Evolutionary conservation across 208 protist species (phyloP).

Genomic region (Crithidia brevicula): DNA sequence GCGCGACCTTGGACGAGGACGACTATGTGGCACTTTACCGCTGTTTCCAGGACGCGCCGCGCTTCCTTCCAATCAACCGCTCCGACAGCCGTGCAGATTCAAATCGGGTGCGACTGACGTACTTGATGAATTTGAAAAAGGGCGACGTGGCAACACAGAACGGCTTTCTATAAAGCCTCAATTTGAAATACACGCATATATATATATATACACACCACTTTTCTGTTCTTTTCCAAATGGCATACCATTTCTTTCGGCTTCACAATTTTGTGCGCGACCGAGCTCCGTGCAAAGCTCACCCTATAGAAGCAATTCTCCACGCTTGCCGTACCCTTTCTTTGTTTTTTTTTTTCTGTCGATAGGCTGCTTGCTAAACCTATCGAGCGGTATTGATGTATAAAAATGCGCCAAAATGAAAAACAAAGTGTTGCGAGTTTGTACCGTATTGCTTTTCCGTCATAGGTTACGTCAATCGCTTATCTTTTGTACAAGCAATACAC

Average conservation of each 20-base stretch:
- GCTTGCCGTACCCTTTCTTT: background rate
- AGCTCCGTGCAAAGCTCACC: background rate
- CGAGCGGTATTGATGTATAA: conserved; percentile 1
- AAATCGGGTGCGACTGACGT: conserved; percentile 76
- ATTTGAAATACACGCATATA: no score
- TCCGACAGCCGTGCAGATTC: conserved; percentile 68
- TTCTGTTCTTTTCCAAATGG: no score
- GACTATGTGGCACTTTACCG: conserved; percentile 89
- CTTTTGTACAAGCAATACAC: no score
- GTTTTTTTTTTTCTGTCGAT: background rate
- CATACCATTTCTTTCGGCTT: no score
- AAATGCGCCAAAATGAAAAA: background rate
- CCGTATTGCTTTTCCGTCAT: background rate
- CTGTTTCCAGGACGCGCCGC: conserved; percentile 77
- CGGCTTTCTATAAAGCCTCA: conserved; percentile 58
- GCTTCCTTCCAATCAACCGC: conserved; percentile 85
- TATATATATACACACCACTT: no score
- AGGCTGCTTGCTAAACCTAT: background rate
- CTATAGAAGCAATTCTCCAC: no score
- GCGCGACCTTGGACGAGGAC: conserved; percentile 87
- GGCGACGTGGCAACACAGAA: conserved; percentile 83
- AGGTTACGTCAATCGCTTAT: no score
- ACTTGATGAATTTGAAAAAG: conserved; percentile 90
- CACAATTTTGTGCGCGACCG: no score
- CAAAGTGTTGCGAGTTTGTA: background rate